Percentiles rank a stretch among this genome's conserved stretches.
Evolutionary conservation across 108 stramenopile species (phyloP).

Genomic region (Stephanodiscus minutulus): DNA sequence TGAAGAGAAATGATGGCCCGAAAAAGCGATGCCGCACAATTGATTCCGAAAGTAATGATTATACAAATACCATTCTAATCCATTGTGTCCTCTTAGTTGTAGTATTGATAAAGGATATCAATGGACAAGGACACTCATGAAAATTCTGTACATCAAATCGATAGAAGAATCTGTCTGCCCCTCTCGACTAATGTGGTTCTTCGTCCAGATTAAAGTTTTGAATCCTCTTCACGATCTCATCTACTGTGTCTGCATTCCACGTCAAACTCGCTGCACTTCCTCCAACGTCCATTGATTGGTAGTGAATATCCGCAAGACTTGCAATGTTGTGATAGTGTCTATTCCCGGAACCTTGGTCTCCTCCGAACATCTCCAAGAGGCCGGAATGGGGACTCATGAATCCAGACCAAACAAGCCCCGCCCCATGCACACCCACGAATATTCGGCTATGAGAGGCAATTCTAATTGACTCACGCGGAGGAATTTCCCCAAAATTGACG

Average conservation of each 20-base stretch:
- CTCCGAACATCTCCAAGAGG: constrained; percentile 30
- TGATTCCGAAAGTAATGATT: neutral
- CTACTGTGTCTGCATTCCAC: constrained; percentile 13
- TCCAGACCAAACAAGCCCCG: constrained; percentile 20
- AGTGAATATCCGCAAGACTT: constrained; percentile 33
- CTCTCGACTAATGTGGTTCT: too few relatives aligned
- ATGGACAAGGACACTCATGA: too few relatives aligned
- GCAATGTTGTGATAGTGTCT: constrained; percentile 36
- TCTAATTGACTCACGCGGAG: constrained; percentile 15
- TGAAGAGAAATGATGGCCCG: neutral
- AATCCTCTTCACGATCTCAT: constrained; percentile 25
- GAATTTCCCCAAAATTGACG: constrained; percentile 20
- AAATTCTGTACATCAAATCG: too few relatives aligned
- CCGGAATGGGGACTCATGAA: constrained; percentile 21
- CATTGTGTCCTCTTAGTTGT: too few relatives aligned
- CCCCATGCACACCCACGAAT: constrained; percentile 30
- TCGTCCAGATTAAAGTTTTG: neutral
- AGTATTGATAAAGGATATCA: too few relatives aligned
- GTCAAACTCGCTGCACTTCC: neutral
- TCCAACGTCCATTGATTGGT: constrained; percentile 8
- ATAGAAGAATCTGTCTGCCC: too few relatives aligned
- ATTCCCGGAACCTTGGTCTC: neutral
- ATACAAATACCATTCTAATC: too few relatives aligned
- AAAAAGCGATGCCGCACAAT: too few relatives aligned
- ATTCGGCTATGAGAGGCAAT: constrained; percentile 11